Base-by-base conservation (phyloP, 176 grass and related monocot species). In the Areca catechu region DNA sequence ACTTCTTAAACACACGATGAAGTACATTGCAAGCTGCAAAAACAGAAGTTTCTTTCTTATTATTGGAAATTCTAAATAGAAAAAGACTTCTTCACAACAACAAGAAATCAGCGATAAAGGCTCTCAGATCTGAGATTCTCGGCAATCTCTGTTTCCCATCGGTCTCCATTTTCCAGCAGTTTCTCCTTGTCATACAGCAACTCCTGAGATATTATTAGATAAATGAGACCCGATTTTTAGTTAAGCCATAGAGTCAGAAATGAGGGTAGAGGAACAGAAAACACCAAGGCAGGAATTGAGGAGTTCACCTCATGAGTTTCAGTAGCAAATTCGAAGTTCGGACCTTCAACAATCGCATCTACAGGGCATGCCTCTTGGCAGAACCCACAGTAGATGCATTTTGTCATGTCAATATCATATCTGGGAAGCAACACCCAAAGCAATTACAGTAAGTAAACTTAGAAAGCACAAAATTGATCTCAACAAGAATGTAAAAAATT, bases 141-240 rank as follows among this genome's bases (percentile, higher is more conserved):
- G 22, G 93, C 84, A 78, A 98, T 92, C 79, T 98, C 87, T 1
- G 93, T 98, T 67, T 92, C 93, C 93, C 93, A 92, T 19, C 87
- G 84, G 29, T 98, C 87, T 4, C 93, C 93, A 17, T 98, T 98
- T 61, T 98, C 93, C 6, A 98, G 81, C 57, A 98, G 59, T 49
- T 98, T 98, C 81, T 92, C 93, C 87, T 98, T 98, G 84, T 98
- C 93, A 6, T 98, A 98, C 49, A 98, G 66, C 71, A 98, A 57
- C 74, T 98, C 93, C 93, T 98, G 56, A 4, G 67, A 79, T 48
- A 37, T 79, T 15, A 57, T 19, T 37, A 47, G n/a, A 17, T 4
- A 55, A 28, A 20, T 15, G 12, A 15, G 29, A 22, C 58, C 7
- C 0, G 34, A 37, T 29, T 29, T 27, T 29, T 29, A 29, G 27